Evolutionary conservation across 805 yeast genomes (phyloP).

Genomic region (Pichia cabralensis): DNA sequence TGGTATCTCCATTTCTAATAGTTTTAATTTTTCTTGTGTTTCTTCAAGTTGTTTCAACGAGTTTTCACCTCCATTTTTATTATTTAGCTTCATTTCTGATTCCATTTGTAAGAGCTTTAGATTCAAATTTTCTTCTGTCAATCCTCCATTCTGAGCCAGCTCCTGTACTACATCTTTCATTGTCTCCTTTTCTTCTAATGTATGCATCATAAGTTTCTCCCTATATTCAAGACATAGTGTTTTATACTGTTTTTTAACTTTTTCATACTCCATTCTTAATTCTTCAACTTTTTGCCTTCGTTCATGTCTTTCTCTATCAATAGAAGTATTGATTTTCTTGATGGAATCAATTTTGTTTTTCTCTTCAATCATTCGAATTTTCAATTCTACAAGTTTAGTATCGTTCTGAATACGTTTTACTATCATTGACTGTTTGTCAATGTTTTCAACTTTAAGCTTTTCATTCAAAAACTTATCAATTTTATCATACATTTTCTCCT

Average conservation of each 20-base stretch:
- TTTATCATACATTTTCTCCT: not conserved
- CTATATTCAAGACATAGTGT: too few species aligned
- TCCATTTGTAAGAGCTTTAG: conserved; percentile 32
- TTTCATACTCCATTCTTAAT: conserved; percentile 9
- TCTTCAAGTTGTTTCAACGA: conserved; percentile 24
- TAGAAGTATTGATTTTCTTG: conserved; percentile 19
- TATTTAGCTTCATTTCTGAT: conserved; percentile 28
- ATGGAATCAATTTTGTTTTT: conserved; percentile 25
- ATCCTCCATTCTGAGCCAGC: conserved; percentile 25
- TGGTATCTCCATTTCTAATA: conserved; percentile 32
- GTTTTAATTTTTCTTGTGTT: conserved; percentile 30
- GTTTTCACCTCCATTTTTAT: conserved; percentile 20
- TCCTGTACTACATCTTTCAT: conserved; percentile 28
- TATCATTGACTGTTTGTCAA: not conserved
- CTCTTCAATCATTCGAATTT: conserved; percentile 26
- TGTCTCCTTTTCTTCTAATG: conserved; percentile 31
- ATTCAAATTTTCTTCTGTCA: conserved; percentile 29
- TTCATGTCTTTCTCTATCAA: conserved; percentile 22
- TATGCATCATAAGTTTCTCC: too few species aligned
- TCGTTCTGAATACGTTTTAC: conserved; percentile 22
- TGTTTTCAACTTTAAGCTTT: not conserved
- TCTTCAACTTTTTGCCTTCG: conserved; percentile 15
- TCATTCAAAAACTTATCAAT: not conserved
- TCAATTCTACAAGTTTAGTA: conserved; percentile 15
- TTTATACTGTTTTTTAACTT: conserved; percentile 16